Conservation (phyloP, 106 monocot species). For the Triglochin maritima region DNA sequence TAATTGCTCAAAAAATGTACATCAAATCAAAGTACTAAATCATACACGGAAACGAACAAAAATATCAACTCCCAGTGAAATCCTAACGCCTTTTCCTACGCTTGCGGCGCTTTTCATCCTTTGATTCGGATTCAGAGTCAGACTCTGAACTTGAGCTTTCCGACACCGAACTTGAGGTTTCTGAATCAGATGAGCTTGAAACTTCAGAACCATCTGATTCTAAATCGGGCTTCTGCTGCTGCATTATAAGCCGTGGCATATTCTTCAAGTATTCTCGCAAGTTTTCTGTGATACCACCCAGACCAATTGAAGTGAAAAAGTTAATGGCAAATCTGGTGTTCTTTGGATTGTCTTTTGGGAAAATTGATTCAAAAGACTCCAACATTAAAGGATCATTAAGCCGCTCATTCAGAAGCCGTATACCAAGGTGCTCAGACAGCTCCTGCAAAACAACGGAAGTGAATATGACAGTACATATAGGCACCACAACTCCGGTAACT, state of each 20-base stretch:
- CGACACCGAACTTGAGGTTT: neutral
- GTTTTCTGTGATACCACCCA: slow-evolving; percentile 91
- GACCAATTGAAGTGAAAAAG: slow-evolving; percentile 92
- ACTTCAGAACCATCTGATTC: slow-evolving; percentile 46
- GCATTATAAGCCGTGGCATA: slow-evolving; percentile 96
- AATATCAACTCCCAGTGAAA: neutral
- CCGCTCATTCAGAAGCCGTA: slow-evolving; percentile 69
- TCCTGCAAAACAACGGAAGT: slow-evolving; percentile 32
- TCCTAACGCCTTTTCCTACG: neutral
- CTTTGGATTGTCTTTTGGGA: slow-evolving; percentile 92
- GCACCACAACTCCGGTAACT: too few relatives aligned
- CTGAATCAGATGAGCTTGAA: slow-evolving; percentile 13
- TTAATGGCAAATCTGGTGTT: slow-evolving; percentile 89
- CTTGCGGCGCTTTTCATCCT: slow-evolving; percentile 17
- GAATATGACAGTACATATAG: too few relatives aligned
- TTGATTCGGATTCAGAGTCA: slow-evolving; percentile 23
- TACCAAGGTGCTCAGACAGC: slow-evolving; percentile 86
- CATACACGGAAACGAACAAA: too few relatives aligned
- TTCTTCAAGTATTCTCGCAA: slow-evolving; percentile 87
- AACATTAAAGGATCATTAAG: slow-evolving; percentile 78
- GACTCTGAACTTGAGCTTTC: slow-evolving; percentile 15
- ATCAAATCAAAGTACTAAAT: too few relatives aligned
- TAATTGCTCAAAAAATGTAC: too few relatives aligned
- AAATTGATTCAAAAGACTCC: slow-evolving; percentile 79
- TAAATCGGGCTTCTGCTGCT: slow-evolving; percentile 54